Base-by-base conservation (phyloP, 495 filamentous ascomycete species). In the Neurospora sp. region DNA sequence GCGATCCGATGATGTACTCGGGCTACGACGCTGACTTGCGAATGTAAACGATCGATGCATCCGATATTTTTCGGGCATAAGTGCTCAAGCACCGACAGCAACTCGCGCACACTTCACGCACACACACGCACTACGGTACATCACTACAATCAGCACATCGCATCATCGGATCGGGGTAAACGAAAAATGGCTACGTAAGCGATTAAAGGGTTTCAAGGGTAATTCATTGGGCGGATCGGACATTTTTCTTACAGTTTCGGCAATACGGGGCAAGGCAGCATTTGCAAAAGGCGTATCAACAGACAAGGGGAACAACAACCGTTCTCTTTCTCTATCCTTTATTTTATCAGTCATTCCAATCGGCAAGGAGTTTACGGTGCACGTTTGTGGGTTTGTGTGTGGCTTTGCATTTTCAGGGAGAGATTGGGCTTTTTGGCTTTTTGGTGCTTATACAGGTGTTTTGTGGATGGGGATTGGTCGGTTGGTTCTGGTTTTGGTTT, bases 1-100 rank as follows among this genome's bases (percentile, higher is more conserved):
- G 81, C 20, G 84, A 86, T 68, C 83, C 84, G 38, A 85, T 85
- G 83, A 85, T 86, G 53, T 65, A 65, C 53, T 65, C 53, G 53
- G 53, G 53, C 53, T 65, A 65, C 53, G 53, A 65, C 53, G 53
- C 53, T 35, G 53, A 65, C 27, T 31, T 65, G 53, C 53, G 53
- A 37, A 65, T 65, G 53, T 65, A 35, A 65, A 20, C 45, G 20
- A 20, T 5, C 47, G 47, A 59, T 27, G 47, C 42, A 59, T 59
- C 20, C 42, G 3, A 12, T 16, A 37, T 16, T 8, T 35, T 16
- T 35, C 7, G 14, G 53, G 27, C 53, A 18, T 35, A 18, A 65
- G 12, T 61, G 41, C 41, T 44, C 41, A 44, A 44, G 41, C 18
- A 31, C 53, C 53, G 14, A 31, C 3, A 44, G 6, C 22, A 35